These are phyloP conservation scores for Trichothecium roseum DNA, from an alignment of 2,329 filamentous ascomycete genomes.

Conservation along the genomic window DNA sequence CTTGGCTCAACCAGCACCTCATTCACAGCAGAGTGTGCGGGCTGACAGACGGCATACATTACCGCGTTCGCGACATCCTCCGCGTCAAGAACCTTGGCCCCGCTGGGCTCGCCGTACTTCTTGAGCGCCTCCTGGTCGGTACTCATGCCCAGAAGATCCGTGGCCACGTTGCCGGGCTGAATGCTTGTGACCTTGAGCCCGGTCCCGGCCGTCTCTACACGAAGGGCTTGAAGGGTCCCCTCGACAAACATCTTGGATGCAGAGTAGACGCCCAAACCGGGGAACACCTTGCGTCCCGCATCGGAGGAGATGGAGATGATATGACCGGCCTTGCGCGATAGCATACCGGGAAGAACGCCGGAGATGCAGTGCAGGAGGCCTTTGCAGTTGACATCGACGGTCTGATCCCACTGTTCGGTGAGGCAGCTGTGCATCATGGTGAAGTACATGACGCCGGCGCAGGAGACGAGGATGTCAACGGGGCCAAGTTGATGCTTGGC, in stretches of 20 bases:
- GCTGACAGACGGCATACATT: conserved; percentile 64
- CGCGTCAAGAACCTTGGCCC: conserved; percentile 63
- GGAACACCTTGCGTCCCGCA: conserved; percentile 72
- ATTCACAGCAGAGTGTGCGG: conserved; percentile 67
- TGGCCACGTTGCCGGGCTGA: conserved; percentile 69
- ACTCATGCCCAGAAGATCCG: conserved; percentile 63
- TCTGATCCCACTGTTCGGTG: conserved; percentile 68
- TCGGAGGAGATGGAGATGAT: conserved; percentile 76
- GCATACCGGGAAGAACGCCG: conserved; percentile 60
- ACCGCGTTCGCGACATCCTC: conserved; percentile 65
- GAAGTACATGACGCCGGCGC: conserved; percentile 81
- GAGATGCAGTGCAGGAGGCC: conserved; percentile 65
- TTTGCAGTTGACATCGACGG: conserved; percentile 81
- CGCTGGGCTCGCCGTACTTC: conserved; percentile 66
- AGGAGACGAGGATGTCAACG: conserved; percentile 69
- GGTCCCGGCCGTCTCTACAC: conserved; percentile 64
- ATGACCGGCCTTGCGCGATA: conserved; percentile 58
- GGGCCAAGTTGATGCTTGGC: conserved; percentile 55
- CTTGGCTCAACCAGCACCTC: conserved; percentile 71
- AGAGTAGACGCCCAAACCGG: conserved; percentile 71
- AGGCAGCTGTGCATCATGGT: conserved; percentile 75
- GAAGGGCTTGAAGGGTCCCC: conserved; percentile 63
- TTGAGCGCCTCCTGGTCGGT: conserved; percentile 68
- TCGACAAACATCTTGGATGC: conserved; percentile 82
- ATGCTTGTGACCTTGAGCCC: conserved; percentile 65